A percentile compares a stretch with the other conserved stretches of the same genome.
phyloP scores from a whole-genome alignment of 495 filamentous ascomycete genomes.

The Penicillium silybi region DNA sequence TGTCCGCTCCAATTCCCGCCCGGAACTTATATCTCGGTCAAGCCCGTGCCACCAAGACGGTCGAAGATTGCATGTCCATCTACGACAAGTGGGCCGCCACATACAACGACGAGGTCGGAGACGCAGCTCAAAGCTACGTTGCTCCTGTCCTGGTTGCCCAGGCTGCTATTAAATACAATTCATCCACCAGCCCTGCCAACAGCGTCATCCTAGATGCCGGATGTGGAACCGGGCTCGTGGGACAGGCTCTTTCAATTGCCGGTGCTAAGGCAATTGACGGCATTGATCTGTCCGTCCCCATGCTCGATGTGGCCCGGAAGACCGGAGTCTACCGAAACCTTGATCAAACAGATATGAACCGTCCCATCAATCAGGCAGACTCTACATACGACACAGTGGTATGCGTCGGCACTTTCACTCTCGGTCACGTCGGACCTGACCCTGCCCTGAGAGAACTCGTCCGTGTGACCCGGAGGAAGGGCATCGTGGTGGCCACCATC shows the following conservation, averaged over 20 bases:
- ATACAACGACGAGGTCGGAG: conserved; percentile 39
- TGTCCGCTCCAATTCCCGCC: conserved; percentile 22
- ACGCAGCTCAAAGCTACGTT: conserved; percentile 37
- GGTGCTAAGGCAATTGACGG: conserved; percentile 36
- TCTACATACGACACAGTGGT: conserved; percentile 40
- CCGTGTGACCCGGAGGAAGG: conserved; percentile 32
- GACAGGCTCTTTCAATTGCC: conserved; percentile 31
- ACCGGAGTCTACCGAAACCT: conserved; percentile 42
- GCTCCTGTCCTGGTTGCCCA: conserved; percentile 36
- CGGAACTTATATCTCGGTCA: conserved; percentile 22
- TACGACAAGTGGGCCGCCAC: conserved; percentile 46
- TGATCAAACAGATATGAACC: conserved; percentile 32
- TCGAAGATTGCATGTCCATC: conserved; percentile 31
- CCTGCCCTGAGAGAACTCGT: conserved; percentile 41
- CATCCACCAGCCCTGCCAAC: conserved; percentile 11
- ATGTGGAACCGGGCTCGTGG: conserved; percentile 46
- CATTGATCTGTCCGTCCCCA: conserved; percentile 37
- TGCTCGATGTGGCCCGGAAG: conserved; percentile 39
- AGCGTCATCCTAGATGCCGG: conserved; percentile 43
- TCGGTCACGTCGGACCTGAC: conserved; percentile 43
- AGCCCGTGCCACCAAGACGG: conserved; percentile 22
- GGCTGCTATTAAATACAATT: conserved; percentile 22
- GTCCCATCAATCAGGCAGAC: conserved; percentile 25
- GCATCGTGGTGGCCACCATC: conserved; percentile 43
- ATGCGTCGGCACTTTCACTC: conserved; percentile 46